phyloP scores from a whole-genome alignment of 768 basidiomycete genomes.

The Xerocomellus amylosporus region DNA sequence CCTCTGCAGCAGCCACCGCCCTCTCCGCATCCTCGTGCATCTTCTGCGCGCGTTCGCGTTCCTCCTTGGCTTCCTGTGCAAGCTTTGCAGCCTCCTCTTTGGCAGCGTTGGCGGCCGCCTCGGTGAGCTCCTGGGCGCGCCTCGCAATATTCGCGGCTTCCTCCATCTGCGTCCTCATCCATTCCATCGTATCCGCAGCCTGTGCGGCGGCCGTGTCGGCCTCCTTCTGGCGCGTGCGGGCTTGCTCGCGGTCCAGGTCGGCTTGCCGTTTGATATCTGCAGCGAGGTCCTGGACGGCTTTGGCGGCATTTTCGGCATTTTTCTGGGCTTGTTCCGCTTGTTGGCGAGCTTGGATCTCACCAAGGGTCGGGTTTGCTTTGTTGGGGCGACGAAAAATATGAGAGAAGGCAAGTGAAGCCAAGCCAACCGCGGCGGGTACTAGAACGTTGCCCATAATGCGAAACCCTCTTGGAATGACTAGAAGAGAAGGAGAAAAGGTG shows the following conservation, averaged over 20 bases:
- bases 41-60: slow-evolving; percentile 1
- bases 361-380: slow-evolving; percentile 12
- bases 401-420: not conserved
- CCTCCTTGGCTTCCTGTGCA: not conserved
- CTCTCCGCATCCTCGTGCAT: slow-evolving; percentile 4
- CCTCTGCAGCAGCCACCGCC: slow-evolving; percentile 2
- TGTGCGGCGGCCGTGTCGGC: not conserved
- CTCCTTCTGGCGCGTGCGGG: slow-evolving; percentile 2
- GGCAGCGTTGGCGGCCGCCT: slow-evolving; percentile 1
- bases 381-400: not conserved
- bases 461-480: not conserved
- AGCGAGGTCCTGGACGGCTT: too few species aligned
- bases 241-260: slow-evolving; percentile 7
- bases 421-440: not conserved
- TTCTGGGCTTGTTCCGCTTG: not conserved
- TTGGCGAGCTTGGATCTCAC: slow-evolving; percentile 1
- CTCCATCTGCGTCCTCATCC: slow-evolving; percentile 9
- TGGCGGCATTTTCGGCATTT: too few species aligned
- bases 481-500: not conserved
- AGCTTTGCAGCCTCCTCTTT: slow-evolving; percentile 9
- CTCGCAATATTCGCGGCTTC: not conserved
- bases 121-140: slow-evolving; percentile 1
- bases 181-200: slow-evolving; percentile 8
- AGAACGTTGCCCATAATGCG: slow-evolving; percentile 6
- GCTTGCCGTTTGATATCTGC: not conserved